Percentiles rank a stretch among this genome's conserved stretches.
These are phyloP conservation scores for Coffea canephora DNA, from an alignment of 257 asterid species.

Conservation along the genomic window DNA sequence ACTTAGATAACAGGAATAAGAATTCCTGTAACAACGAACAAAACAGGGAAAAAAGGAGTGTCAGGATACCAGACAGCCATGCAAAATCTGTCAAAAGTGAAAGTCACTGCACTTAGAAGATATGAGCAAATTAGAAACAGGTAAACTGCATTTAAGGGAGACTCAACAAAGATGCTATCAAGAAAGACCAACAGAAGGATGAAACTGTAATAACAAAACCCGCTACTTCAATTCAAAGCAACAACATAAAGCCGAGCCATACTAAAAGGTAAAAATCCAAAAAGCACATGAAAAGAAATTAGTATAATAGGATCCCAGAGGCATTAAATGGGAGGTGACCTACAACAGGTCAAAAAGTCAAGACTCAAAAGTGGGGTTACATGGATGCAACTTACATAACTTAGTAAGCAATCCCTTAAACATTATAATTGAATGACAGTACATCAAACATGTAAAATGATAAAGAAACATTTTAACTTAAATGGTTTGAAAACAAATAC, in stretches of 20 bases:
- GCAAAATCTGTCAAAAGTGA: background rate
- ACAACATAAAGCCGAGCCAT: background rate
- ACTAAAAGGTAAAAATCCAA: background rate
- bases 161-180: background rate
- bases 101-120: background rate
- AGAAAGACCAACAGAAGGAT: background rate
- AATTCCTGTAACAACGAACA: background rate
- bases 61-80: too few species aligned
- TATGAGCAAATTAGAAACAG: background rate
- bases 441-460: background rate
- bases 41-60: background rate
- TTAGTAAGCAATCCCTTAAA: background rate
- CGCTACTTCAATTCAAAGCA: background rate
- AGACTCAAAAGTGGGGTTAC: background rate
- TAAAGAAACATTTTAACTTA: background rate
- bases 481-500: background rate
- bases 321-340: too few species aligned
- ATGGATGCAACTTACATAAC: background rate
- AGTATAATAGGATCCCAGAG: too few species aligned
- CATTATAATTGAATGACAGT: background rate
- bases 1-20: background rate
- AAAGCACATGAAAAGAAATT: too few species aligned
- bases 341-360: background rate
- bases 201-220: background rate
- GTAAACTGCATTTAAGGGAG: background rate